Base-by-base conservation (phyloP, 2,329 filamentous ascomycete species). In the Didymella keratinophila region DNA sequence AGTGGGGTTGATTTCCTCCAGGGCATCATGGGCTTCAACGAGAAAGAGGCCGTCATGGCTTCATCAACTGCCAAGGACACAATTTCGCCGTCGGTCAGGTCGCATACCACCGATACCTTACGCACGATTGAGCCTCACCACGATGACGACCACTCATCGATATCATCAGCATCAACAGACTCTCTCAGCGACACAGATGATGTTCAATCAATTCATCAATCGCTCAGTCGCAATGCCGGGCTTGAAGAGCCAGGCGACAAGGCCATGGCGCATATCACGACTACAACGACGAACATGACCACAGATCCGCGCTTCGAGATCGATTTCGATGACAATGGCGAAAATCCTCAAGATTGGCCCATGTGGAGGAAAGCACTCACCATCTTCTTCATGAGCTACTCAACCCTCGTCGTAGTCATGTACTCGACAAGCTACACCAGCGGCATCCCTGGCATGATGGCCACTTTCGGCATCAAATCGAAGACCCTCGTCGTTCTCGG, bases 401-500 rank as follows among this genome's bases (percentile, higher is more conserved):
- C 84, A 41, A 87, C 86, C 0, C 79, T 85, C 0, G 69, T 75
- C 1, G 73, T 74, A 0, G 61, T 82, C 25, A 81, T 85, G 82
- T 83, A 93, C 71, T 92, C 88, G 45, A 95, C 92, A 0, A 88
- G 86, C 50, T 96, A 95, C 72, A 92, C 91, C 0, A 86, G 88
- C 0, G 88, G 87, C 2, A 86, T 90, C 32, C 83, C 86, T 0
- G 88, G 89, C 0, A 85, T 96, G 75, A 85, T 87, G 69, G 74
- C 81, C 14, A 88, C 91, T 50, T 94, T 92, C 65, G 77, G 82
- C 36, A 80, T 86, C 18, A 71, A 79, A 7, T 82, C 79, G 14
- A 81, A 85, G 32, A 87, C 86, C 0, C 75, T 89, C n/a, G 84
- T 88, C 0, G 90, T 91, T 0, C 79, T 95, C 2, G 92, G 92